phyloP scores from a whole-genome alignment of 139 green algal genomes.

The Chara braunii region DNA sequence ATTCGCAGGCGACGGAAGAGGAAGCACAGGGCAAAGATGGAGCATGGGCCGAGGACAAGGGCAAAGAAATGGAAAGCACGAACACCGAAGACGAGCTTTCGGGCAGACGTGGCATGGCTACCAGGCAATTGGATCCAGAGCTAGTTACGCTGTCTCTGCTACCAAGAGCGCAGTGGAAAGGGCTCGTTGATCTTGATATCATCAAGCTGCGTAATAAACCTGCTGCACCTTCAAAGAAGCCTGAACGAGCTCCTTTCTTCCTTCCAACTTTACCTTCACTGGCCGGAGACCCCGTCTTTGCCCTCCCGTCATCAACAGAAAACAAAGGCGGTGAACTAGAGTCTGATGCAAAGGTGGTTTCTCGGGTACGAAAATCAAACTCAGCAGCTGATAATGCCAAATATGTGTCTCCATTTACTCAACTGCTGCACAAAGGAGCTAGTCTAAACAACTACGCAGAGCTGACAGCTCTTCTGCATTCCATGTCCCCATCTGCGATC shows the following conservation, averaged over 20 bases:
- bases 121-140: constrained; percentile 21
- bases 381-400: neutral
- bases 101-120: too few relatives aligned
- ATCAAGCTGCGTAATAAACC: constrained; percentile 89
- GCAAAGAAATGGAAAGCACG: too few relatives aligned
- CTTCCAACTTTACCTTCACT: constrained; percentile 60
- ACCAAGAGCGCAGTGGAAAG: constrained; percentile 80
- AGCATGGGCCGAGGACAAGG: too few relatives aligned
- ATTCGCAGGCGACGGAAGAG: too few relatives aligned
- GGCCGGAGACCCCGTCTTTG: constrained; percentile 12
- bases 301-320: neutral
- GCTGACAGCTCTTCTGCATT: constrained; percentile 4
- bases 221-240: constrained; percentile 78
- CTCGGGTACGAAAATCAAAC: neutral
- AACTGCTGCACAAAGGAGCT: constrained; percentile 12
- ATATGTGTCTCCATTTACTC: constrained; percentile 17
- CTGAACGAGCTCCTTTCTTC: constrained; percentile 92
- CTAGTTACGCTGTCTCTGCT: constrained; percentile 76
- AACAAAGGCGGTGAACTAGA: neutral
- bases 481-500: constrained; percentile 32
- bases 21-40: too few relatives aligned
- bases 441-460: too few relatives aligned
- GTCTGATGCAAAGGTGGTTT: neutral
- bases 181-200: constrained; percentile 74
- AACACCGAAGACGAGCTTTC: too few relatives aligned